These are phyloP conservation scores for Pythium phragmiticola DNA, from an alignment of 352 stramenopile genomes.

Conservation along the genomic window DNA sequence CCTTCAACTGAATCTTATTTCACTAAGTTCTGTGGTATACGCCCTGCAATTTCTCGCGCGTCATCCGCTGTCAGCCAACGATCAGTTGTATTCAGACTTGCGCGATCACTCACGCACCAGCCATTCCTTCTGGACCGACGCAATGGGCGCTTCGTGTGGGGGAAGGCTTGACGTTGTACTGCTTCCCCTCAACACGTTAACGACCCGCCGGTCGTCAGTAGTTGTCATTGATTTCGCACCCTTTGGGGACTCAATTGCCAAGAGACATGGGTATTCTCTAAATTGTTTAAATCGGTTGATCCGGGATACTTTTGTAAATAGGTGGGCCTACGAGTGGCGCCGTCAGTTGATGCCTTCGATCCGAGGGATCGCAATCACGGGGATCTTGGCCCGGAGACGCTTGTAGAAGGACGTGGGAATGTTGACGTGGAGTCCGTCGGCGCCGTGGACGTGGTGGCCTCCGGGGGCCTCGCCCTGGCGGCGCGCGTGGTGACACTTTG, in stretches of 20 bases:
- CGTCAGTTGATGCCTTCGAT: constrained; percentile 11
- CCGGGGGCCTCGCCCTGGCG: constrained; percentile 3
- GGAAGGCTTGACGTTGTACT: no score
- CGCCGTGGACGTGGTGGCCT: constrained; percentile 26
- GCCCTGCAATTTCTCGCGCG: background rate
- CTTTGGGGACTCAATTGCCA: no score
- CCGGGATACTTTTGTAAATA: background rate
- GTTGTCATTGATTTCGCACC: no score
- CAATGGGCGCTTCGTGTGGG: no score
- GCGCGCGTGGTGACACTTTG: background rate
- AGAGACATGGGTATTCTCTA: no score
- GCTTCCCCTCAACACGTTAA: no score
- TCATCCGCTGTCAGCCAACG: no score
- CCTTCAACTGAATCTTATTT: background rate
- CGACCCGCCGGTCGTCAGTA: no score
- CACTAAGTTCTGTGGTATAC: background rate
- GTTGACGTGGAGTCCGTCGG: constrained; percentile 22
- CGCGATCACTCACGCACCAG: no score
- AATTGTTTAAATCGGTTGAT: no score
- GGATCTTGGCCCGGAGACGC: constrained; percentile 4
- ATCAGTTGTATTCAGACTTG: no score
- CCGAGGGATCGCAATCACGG: constrained; percentile 9
- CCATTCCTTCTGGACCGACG: no score
- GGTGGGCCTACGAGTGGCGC: background rate
- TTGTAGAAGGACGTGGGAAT: constrained; percentile 3